Evolutionary conservation across 176 grass and related monocot species (phyloP).

Genomic region (Triticum turgidum): DNA sequence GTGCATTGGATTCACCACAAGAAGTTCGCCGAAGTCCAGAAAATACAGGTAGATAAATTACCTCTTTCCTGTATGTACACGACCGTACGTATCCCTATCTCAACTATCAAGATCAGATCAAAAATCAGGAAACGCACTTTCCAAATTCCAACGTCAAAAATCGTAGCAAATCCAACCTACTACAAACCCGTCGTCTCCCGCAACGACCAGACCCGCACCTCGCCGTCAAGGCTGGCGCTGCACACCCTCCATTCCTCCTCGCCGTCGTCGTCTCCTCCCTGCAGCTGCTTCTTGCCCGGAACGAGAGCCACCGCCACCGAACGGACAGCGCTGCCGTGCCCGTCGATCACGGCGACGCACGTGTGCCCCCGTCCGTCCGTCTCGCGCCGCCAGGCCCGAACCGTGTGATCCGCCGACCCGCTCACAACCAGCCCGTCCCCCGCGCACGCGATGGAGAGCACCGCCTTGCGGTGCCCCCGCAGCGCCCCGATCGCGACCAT

Average conservation of each 20-base stretch:
- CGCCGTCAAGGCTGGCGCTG: conserved; percentile 76
- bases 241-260: conserved; percentile 66
- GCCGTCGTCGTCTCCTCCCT: neutral
- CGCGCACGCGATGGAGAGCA: conserved; percentile 66
- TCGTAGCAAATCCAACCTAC: conserved; percentile 33
- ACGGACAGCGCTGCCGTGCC: conserved; percentile 47
- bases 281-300: neutral
- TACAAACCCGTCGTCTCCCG: conserved; percentile 36
- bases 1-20: too few relatives aligned
- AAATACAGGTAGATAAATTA: neutral
- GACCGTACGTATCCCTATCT: neutral
- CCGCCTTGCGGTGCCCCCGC: conserved; percentile 62
- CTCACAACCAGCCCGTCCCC: conserved; percentile 65
- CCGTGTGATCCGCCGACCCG: conserved; percentile 71
- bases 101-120: neutral
- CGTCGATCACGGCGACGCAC: conserved; percentile 65
- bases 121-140: neutral
- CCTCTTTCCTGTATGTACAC: neutral
- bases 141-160: conserved; percentile 16
- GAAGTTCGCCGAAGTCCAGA: neutral
- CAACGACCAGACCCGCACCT: conserved; percentile 74
- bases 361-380: conserved; percentile 41
- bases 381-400: conserved; percentile 68
- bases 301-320: conserved; percentile 45
- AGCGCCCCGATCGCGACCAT: conserved; percentile 63